These are phyloP conservation scores for Otatea glauca DNA, from an alignment of 176 grass and related monocot genomes.

Conservation along the genomic window DNA sequence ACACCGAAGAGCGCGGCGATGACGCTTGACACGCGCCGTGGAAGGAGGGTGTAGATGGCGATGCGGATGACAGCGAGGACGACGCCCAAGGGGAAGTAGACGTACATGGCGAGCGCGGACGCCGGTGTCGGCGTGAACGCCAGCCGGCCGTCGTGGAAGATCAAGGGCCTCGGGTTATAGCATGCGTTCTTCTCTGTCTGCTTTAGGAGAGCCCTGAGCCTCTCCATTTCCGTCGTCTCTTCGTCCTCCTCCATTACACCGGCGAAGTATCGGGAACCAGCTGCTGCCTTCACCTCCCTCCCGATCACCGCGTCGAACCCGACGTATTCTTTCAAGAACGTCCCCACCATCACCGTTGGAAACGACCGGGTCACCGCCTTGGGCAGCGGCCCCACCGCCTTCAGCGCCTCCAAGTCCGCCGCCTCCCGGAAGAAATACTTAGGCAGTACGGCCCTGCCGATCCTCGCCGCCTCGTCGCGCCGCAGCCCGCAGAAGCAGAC, in stretches of 20 bases:
- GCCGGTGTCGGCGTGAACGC: conserved; percentile 64
- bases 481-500: conserved; percentile 59
- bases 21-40: conserved; percentile 44
- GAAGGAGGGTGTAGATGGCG: conserved; percentile 55
- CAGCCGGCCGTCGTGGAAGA: conserved; percentile 73
- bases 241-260: conserved; percentile 43
- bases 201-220: neutral
- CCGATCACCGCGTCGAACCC: conserved; percentile 39
- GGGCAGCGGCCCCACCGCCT: neutral
- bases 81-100: conserved; percentile 62
- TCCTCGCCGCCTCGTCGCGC: conserved; percentile 38
- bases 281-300: neutral
- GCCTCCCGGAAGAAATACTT: conserved; percentile 52
- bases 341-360: conserved; percentile 53
- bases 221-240: neutral
- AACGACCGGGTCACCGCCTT: conserved; percentile 30
- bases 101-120: conserved; percentile 64
- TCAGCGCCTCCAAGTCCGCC: neutral
- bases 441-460: conserved; percentile 62
- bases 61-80: conserved; percentile 43
- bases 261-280: conserved; percentile 27
- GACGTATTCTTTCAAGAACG: conserved; percentile 50
- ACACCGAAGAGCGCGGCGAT: conserved; percentile 49
- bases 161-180: conserved; percentile 40
- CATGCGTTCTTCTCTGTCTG: neutral